phyloP scores from a whole-genome alignment of 1,139 yeast species.

The Candida glucosophila region DNA sequence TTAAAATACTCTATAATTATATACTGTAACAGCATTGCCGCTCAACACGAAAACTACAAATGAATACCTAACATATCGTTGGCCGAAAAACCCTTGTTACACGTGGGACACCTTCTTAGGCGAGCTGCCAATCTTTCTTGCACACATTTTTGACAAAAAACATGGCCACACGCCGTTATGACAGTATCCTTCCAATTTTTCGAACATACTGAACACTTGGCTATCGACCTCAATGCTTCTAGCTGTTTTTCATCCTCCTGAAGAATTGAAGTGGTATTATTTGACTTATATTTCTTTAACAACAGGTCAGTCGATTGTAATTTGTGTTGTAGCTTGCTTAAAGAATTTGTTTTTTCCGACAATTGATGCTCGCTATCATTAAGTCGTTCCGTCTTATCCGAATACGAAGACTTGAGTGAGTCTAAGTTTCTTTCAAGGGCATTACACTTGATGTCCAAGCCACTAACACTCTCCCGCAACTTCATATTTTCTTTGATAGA shows the following conservation, averaged over 20 bases:
- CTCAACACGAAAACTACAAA: conserved; percentile 30
- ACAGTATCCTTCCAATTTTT: conserved; percentile 93
- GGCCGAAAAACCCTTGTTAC: conserved; percentile 84
- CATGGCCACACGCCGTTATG: conserved; percentile 90
- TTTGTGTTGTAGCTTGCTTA: conserved; percentile 23
- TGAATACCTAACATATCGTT: conserved; percentile 79
- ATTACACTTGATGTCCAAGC: too few relatives aligned
- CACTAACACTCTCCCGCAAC: conserved; percentile 26
- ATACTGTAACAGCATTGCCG: too few relatives aligned
- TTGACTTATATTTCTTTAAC: conserved; percentile 31
- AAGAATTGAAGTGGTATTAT: conserved; percentile 28
- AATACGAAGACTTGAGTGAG: conserved; percentile 11
- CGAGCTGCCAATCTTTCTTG: conserved; percentile 84
- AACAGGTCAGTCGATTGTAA: conserved; percentile 29
- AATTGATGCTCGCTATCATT: conserved; percentile 10
- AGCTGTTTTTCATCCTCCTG: conserved; percentile 49
- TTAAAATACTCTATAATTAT: too few relatives aligned
- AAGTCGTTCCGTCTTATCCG: conserved; percentile 10
- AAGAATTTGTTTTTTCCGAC: conserved; percentile 12
- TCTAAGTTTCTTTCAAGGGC: conserved; percentile 18
- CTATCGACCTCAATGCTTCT: conserved; percentile 77
- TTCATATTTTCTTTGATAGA: conserved; percentile 28
- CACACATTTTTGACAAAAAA: conserved; percentile 81
- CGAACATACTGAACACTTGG: conserved; percentile 88
- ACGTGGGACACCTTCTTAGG: conserved; percentile 86